A percentile compares a stretch with the other conserved stretches of the same genome.
Evolutionary conservation across 768 basidiomycete genomes (phyloP).

Genomic region (Hysterangium stoloniferum): DNA sequence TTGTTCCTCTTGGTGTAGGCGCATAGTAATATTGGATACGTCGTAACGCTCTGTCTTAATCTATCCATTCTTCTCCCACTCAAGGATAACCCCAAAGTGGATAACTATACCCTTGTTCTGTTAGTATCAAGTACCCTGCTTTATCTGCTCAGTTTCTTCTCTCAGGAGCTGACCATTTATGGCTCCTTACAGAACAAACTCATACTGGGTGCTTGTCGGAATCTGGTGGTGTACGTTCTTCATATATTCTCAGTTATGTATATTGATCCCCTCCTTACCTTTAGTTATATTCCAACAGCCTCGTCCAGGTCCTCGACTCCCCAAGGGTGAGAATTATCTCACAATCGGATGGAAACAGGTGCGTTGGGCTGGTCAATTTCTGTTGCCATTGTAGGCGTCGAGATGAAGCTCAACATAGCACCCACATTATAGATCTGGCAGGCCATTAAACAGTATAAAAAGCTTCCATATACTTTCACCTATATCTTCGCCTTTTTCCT

Average conservation of each 20-base stretch:
- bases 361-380: conserved; percentile 14
- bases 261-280: background rate
- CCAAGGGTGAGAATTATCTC: conserved; percentile 67
- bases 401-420: background rate
- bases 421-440: conserved; percentile 55
- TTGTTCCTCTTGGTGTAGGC: conserved; percentile 32
- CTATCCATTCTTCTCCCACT: conserved; percentile 64
- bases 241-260: background rate
- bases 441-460: conserved; percentile 65
- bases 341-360: conserved; percentile 87
- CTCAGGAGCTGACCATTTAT: conserved; percentile 1
- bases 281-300: conserved; percentile 78
- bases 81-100: conserved; percentile 46
- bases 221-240: conserved; percentile 78
- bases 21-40: conserved; percentile 72
- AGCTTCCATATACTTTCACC: conserved; percentile 73
- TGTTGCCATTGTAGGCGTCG: conserved; percentile 1
- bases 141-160: background rate
- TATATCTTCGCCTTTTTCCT: conserved; percentile 74
- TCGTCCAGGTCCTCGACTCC: conserved; percentile 73
- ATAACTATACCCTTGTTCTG: conserved; percentile 71
- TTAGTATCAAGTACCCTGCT: conserved; percentile 26
- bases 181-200: conserved; percentile 43
- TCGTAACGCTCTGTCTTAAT: conserved; percentile 56
- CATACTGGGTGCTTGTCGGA: conserved; percentile 70